phyloP scores from a whole-genome alignment of 176 grass and related monocot genomes.

The Oryza coarctata region DNA sequence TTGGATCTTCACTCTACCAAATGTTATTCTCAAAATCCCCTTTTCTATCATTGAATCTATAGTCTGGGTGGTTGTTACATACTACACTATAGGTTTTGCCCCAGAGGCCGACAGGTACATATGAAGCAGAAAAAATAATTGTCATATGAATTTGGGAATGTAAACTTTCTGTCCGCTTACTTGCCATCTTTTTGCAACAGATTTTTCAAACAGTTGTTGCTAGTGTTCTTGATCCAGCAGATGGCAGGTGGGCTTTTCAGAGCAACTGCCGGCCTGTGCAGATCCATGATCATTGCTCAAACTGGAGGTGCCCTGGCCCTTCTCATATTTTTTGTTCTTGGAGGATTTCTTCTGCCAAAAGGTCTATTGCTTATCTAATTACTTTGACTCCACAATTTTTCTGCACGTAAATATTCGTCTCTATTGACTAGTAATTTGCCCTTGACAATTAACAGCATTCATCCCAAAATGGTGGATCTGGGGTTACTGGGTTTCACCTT shows the following conservation, averaged over 20 bases:
- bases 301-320: slow-evolving; percentile 89
- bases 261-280: slow-evolving; percentile 72
- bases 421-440: slow-evolving; percentile 31
- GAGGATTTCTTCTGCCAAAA: slow-evolving; percentile 96
- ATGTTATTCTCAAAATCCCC: slow-evolving; percentile 72
- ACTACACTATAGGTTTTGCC: slow-evolving; percentile 86
- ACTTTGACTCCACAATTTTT: neutral
- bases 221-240: slow-evolving; percentile 89
- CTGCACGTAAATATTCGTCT: slow-evolving; percentile 6
- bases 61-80: slow-evolving; percentile 80
- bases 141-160: neutral
- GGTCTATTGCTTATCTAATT: slow-evolving; percentile 43
- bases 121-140: neutral
- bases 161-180: slow-evolving; percentile 5
- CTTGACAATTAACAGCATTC: slow-evolving; percentile 46
- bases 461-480: slow-evolving; percentile 99
- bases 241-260: slow-evolving; percentile 95
- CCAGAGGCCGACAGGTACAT: slow-evolving; percentile 84
- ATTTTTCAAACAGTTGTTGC: slow-evolving; percentile 96
- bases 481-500: slow-evolving; percentile 95
- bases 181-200: slow-evolving; percentile 46
- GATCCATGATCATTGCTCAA: slow-evolving; percentile 89
- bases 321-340: slow-evolving; percentile 85
- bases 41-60: slow-evolving; percentile 83
- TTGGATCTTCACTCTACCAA: slow-evolving; percentile 85